Conservation (phyloP, 257 asterid species). For the Asclepias syriaca region DNA sequence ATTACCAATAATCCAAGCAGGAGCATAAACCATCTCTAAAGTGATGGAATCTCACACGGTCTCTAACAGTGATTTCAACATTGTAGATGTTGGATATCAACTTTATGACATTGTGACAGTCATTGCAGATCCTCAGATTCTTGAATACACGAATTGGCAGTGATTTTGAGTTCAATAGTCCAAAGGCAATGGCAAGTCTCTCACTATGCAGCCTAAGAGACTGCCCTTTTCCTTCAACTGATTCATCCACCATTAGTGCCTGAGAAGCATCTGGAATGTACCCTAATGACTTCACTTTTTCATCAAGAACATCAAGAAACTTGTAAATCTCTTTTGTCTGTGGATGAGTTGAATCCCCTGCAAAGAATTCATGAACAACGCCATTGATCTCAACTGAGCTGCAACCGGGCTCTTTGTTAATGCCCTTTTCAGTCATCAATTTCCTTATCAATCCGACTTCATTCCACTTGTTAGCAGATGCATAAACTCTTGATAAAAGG, state of each 20-base stretch:
- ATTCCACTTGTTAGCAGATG: conserved; percentile 61
- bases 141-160: conserved; percentile 58
- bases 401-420: conserved; percentile 70
- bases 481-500: conserved; percentile 62
- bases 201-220: conserved; percentile 64
- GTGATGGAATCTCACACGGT: conserved; percentile 69
- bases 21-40: conserved; percentile 62
- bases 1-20: conserved; percentile 66
- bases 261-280: conserved; percentile 44
- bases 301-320: conserved; percentile 43
- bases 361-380: conserved; percentile 54
- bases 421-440: conserved; percentile 57
- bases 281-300: conserved; percentile 41
- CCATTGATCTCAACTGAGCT: conserved; percentile 62
- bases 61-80: conserved; percentile 66
- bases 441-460: conserved; percentile 72
- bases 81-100: conserved; percentile 35
- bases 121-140: conserved; percentile 55
- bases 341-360: conserved; percentile 72
- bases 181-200: conserved; percentile 64
- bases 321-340: conserved; percentile 37
- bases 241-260: conserved; percentile 53
- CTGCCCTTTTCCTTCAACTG: conserved; percentile 36
- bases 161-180: conserved; percentile 46
- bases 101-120: conserved; percentile 57